These are phyloP conservation scores for Aphanomyces cochlioides DNA, from an alignment of 352 stramenopile genomes.

Conservation along the genomic window DNA sequence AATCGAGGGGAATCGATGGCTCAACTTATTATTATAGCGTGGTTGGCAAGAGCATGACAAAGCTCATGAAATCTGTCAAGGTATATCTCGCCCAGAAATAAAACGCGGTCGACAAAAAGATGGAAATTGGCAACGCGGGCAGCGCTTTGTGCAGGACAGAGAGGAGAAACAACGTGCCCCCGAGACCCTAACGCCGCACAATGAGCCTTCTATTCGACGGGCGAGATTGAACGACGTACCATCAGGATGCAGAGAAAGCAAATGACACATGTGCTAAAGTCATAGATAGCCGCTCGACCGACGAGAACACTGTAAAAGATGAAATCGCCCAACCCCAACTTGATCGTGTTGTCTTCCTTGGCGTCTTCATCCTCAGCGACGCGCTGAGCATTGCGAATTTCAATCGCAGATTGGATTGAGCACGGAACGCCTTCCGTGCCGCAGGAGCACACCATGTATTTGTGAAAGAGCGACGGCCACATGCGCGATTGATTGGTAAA, in stretches of 20 bases:
- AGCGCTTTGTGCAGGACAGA: slow-evolving; percentile 91
- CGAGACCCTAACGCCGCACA: slow-evolving; percentile 62
- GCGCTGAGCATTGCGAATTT: slow-evolving; percentile 41
- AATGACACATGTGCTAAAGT: slow-evolving; percentile 93
- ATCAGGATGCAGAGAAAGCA: slow-evolving; percentile 94
- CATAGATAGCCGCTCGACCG: slow-evolving; percentile 91
- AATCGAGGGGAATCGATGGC: background rate
- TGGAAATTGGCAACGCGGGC: slow-evolving; percentile 94
- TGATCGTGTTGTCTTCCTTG: slow-evolving; percentile 87
- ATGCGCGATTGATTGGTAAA: slow-evolving; percentile 68
- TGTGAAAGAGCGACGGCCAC: slow-evolving; percentile 83
- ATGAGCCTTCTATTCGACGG: background rate
- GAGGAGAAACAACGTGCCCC: slow-evolving; percentile 93
- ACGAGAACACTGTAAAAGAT: slow-evolving; percentile 99
- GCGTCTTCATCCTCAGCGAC: slow-evolving; percentile 48
- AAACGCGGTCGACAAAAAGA: slow-evolving; percentile 77
- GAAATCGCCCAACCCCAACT: slow-evolving; percentile 96
- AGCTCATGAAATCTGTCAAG: slow-evolving; percentile 80
- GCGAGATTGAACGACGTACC: slow-evolving; percentile 43
- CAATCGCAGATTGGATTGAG: slow-evolving; percentile 56
- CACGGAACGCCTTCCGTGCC: slow-evolving; percentile 67
- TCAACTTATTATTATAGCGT: slow-evolving; percentile 10
- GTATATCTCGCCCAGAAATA: slow-evolving; percentile 82
- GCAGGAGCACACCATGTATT: slow-evolving; percentile 81
- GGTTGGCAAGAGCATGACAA: slow-evolving; percentile 48